Percentiles rank a stretch among this genome's conserved stretches.
phyloP scores from a whole-genome alignment of 768 basidiomycete genomes.

The Solioccasus polychromus region DNA sequence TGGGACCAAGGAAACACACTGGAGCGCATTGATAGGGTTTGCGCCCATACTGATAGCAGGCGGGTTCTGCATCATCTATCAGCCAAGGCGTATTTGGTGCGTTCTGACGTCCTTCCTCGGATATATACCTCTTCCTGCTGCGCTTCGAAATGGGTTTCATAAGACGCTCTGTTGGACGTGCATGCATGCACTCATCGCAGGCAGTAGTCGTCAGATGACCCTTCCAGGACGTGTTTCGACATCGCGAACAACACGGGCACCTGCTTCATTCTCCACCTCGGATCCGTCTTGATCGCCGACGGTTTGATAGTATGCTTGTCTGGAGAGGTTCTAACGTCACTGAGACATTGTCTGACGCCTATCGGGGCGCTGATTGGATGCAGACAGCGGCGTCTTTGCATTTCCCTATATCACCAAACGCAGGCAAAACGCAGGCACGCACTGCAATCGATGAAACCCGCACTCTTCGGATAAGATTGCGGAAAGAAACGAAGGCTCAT shows the following conservation, averaged over 20 bases:
- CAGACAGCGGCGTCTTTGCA: too few relatives aligned
- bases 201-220: background rate
- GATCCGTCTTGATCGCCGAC: slow-evolving; percentile 9
- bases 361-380: too few relatives aligned
- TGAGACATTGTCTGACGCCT: too few relatives aligned
- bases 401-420: too few relatives aligned
- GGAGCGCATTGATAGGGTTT: slow-evolving; percentile 3
- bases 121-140: slow-evolving; percentile 4
- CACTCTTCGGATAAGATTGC: too few relatives aligned
- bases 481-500: too few relatives aligned
- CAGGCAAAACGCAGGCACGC: too few relatives aligned
- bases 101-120: slow-evolving; percentile 5
- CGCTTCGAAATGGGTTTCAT: background rate
- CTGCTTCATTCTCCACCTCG: slow-evolving; percentile 1
- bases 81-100: background rate
- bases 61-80: background rate
- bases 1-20: background rate
- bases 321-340: too few relatives aligned
- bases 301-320: background rate
- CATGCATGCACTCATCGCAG: background rate
- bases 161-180: background rate
- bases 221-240: background rate
- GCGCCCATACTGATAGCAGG: slow-evolving; percentile 11
- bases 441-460: too few relatives aligned
- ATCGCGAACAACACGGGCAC: background rate